A percentile compares a stretch with the other conserved stretches of the same genome.
These are phyloP conservation scores for Plasmodium malariae DNA, from an alignment of 169 alveolate genomes.

Conservation along the genomic window DNA sequence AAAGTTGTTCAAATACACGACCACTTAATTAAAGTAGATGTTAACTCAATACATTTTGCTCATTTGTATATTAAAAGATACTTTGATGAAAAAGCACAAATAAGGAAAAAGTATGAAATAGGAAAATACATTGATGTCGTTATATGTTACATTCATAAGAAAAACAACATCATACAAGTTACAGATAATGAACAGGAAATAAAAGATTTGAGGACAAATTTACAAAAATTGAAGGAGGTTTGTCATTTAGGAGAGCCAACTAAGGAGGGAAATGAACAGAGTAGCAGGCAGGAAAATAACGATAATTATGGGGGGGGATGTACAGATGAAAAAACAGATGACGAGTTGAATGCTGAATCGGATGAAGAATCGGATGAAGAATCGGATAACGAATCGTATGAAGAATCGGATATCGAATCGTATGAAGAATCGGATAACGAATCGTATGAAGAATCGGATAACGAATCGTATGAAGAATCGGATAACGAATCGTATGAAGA, in stretches of 20 bases:
- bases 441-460: too few species aligned
- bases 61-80: conserved; percentile 67
- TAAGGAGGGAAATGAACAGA: too few species aligned
- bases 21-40: conserved; percentile 44
- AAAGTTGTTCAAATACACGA: conserved; percentile 30
- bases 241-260: neutral
- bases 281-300: too few species aligned
- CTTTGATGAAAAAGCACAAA: conserved; percentile 40
- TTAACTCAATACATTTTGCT: conserved; percentile 44
- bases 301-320: neutral
- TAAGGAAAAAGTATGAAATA: conserved; percentile 29
- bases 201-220: conserved; percentile 1
- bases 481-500: too few species aligned
- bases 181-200: conserved; percentile 73
- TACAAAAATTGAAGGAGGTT: neutral
- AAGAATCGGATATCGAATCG: too few species aligned
- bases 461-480: too few species aligned
- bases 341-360: neutral
- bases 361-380: neutral
- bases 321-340: neutral
- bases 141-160: conserved; percentile 53
- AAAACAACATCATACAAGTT: conserved; percentile 59
- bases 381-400: neutral
- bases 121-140: conserved; percentile 67
- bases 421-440: too few species aligned